phyloP scores from a whole-genome alignment of 1,139 yeast species.

The Scheffersomyces lignicola region DNA sequence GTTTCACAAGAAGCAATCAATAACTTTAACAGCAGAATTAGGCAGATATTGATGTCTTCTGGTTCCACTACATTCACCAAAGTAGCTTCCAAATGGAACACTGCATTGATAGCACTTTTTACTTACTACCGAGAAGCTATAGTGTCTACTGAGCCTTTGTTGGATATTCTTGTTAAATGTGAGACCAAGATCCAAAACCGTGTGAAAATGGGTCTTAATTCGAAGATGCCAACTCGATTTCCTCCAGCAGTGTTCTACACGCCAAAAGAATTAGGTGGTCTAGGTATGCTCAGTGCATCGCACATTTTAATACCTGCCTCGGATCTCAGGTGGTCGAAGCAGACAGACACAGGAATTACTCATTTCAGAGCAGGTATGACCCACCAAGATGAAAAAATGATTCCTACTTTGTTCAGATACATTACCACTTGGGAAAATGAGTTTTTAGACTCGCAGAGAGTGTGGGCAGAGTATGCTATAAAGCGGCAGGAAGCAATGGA shows the following conservation, averaged over 20 bases:
- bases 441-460: slow-evolving; percentile 89
- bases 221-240: slow-evolving; percentile 97
- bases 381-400: slow-evolving; percentile 73
- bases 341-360: slow-evolving; percentile 92
- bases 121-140: slow-evolving; percentile 94
- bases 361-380: slow-evolving; percentile 95
- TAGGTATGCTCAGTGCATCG: slow-evolving; percentile 97
- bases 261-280: slow-evolving; percentile 94
- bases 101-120: slow-evolving; percentile 82
- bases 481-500: slow-evolving; percentile 86
- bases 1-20: slow-evolving; percentile 82
- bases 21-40: slow-evolving; percentile 76
- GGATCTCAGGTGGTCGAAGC: slow-evolving; percentile 87
- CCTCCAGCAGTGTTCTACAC: slow-evolving; percentile 99
- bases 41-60: slow-evolving; percentile 92
- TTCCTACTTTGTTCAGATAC: slow-evolving; percentile 92
- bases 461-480: slow-evolving; percentile 96
- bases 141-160: slow-evolving; percentile 72
- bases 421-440: slow-evolving; percentile 97
- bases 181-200: slow-evolving; percentile 94
- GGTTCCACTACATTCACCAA: slow-evolving; percentile 96
- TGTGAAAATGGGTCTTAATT: slow-evolving; percentile 91
- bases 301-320: slow-evolving; percentile 94
- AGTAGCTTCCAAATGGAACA: slow-evolving; percentile 95
- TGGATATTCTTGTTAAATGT: slow-evolving; percentile 83